Percentiles rank a stretch among this genome's conserved stretches.
phyloP scores from a whole-genome alignment of 2,329 filamentous ascomycete species.

The Sordariomycetes sp. region DNA sequence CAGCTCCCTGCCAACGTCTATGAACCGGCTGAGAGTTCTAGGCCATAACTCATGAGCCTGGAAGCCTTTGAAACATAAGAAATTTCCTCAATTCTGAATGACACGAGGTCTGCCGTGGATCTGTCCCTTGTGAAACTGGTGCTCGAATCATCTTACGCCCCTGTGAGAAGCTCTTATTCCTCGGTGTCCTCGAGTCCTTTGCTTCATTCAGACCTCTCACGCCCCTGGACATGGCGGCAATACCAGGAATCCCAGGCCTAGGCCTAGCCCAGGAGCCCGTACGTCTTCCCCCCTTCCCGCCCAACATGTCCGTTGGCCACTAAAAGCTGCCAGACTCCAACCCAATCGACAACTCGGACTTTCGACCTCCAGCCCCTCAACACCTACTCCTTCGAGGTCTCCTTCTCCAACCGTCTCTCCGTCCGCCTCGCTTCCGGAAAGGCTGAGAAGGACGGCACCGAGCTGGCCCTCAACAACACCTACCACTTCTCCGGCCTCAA shows the following conservation, averaged over 20 bases:
- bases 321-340: background rate
- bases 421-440: constrained; percentile 65
- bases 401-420: constrained; percentile 30
- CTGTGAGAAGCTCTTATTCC: background rate
- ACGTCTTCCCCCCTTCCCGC: background rate
- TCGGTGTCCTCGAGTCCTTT: background rate
- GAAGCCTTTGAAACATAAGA: background rate
- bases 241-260: background rate
- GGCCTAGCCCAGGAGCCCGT: background rate
- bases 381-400: constrained; percentile 73
- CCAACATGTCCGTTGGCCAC: background rate
- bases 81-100: background rate
- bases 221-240: background rate
- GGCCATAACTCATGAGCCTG: background rate
- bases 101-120: background rate
- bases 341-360: background rate
- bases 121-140: background rate
- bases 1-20: no score
- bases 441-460: constrained; percentile 90
- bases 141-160: background rate
- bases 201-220: background rate
- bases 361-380: constrained; percentile 3
- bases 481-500: constrained; percentile 78
- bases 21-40: background rate
- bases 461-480: constrained; percentile 68